Evolutionary conservation across 1,139 yeast species (phyloP).

Genomic region (Suhomyces bokatorum): DNA sequence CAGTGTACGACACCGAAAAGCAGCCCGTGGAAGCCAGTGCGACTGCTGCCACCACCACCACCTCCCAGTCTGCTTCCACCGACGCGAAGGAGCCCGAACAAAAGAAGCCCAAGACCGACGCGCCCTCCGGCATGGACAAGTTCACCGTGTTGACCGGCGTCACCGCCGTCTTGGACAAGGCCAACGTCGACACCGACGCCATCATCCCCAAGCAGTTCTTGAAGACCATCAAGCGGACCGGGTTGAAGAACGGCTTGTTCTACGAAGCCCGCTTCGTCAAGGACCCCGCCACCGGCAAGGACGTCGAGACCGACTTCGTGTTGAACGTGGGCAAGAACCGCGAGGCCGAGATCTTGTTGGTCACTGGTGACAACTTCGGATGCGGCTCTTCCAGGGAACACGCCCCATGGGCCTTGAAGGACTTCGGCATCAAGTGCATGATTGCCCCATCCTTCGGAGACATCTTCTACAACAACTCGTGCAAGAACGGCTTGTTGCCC

Average conservation of each 20-base stretch:
- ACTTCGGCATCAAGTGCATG: conserved; percentile 92
- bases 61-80: conserved; percentile 19
- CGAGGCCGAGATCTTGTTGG: conserved; percentile 77
- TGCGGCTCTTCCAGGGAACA: conserved; percentile 99
- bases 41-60: conserved; percentile 19
- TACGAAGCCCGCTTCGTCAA: conserved; percentile 81
- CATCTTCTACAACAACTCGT: conserved; percentile 94
- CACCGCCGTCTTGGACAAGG: conserved; percentile 91
- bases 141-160: conserved; percentile 77
- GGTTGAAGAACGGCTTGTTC: conserved; percentile 83
- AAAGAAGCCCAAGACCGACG: conserved; percentile 30
- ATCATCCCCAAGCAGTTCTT: conserved; percentile 97
- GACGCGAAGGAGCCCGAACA: conserved; percentile 31
- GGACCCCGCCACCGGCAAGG: conserved; percentile 65
- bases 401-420: conserved; percentile 99
- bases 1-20: conserved; percentile 70
- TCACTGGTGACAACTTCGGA: conserved; percentile 96
- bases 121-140: conserved; percentile 62
- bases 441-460: conserved; percentile 99
- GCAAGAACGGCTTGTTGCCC: conserved; percentile 92
- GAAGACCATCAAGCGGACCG: conserved; percentile 96
- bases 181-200: conserved; percentile 97
- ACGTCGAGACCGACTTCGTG: conserved; percentile 82
- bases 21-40: conserved; percentile 47
- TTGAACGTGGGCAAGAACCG: conserved; percentile 83